Conservation (phyloP, 1,139 yeast species). For the Lodderomyces jiufengensis region DNA sequence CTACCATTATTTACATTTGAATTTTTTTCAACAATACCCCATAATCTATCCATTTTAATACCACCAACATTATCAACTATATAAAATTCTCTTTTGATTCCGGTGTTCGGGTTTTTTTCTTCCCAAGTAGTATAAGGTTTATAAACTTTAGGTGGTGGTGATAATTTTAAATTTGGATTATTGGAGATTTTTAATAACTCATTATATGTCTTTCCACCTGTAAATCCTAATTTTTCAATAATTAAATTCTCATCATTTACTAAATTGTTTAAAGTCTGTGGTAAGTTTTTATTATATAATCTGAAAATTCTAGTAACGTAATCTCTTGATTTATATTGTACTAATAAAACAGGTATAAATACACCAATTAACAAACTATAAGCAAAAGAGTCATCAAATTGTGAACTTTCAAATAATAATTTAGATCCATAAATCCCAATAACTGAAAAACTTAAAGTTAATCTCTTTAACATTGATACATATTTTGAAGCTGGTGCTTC, state of each 20-base stretch:
- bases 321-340: conserved; percentile 57
- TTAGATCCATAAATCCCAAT: conserved; percentile 55
- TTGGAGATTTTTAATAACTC: conserved; percentile 51
- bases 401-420: conserved; percentile 51
- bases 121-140: conserved; percentile 65
- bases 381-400: conserved; percentile 55
- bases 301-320: conserved; percentile 73
- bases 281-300: conserved; percentile 57
- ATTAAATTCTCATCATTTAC: conserved; percentile 59
- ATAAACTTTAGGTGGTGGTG: conserved; percentile 22
- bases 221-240: conserved; percentile 63
- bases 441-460: conserved; percentile 52
- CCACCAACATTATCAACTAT: conserved; percentile 78
- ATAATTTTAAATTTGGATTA: conserved; percentile 40
- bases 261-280: conserved; percentile 65
- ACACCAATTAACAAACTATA: conserved; percentile 36
- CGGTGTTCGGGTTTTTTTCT: conserved; percentile 33
- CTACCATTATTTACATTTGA: conserved; percentile 69
- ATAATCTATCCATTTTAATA: conserved; percentile 73
- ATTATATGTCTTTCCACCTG: conserved; percentile 67
- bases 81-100: conserved; percentile 41
- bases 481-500: conserved; percentile 55
- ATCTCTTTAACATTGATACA: conserved; percentile 52
- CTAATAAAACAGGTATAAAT: conserved; percentile 45
- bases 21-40: conserved; percentile 74